phyloP scores from a whole-genome alignment of 495 filamentous ascomycete species.

The Thozetella sp. region DNA sequence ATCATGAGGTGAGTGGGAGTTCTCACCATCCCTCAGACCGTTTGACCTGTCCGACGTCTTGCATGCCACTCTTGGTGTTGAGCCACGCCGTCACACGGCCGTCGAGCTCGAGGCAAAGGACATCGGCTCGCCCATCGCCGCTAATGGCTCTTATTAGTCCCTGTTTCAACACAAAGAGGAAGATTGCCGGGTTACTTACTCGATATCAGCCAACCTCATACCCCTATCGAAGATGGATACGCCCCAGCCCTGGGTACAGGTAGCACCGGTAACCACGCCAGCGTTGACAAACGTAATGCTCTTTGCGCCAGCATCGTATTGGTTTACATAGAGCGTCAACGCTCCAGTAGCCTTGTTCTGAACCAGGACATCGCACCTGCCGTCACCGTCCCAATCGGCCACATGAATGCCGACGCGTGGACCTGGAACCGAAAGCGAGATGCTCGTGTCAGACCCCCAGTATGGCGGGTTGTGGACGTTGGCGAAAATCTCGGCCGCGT shows the following conservation, averaged over 20 bases:
- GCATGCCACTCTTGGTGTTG: slow-evolving; percentile 12
- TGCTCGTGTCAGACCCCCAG: slow-evolving; percentile 4
- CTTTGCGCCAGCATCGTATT: background rate
- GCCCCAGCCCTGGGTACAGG: slow-evolving; percentile 12
- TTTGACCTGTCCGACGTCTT: slow-evolving; percentile 20
- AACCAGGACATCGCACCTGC: slow-evolving; percentile 12
- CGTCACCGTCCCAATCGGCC: slow-evolving; percentile 17
- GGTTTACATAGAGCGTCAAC: slow-evolving; percentile 2
- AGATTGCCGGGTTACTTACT: slow-evolving; percentile 3
- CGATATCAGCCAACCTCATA: slow-evolving; percentile 28
- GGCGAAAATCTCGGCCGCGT: slow-evolving; percentile 10
- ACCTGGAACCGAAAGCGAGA: background rate
- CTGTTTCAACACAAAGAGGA: too few species aligned
- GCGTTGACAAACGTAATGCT: background rate
- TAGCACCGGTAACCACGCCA: background rate
- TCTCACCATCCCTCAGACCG: slow-evolving; percentile 10
- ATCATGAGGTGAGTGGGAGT: background rate
- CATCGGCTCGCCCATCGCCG: slow-evolving; percentile 28
- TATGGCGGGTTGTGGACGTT: slow-evolving; percentile 10
- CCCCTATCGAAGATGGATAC: slow-evolving; percentile 6
- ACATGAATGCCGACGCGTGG: slow-evolving; percentile 9
- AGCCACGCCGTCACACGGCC: slow-evolving; percentile 17
- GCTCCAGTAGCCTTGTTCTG: slow-evolving; percentile 8
- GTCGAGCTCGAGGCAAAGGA: slow-evolving; percentile 22
- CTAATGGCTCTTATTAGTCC: too few species aligned